These are phyloP conservation scores for Deinandra increscens DNA, from an alignment of 129 eudicot species.

Conservation along the genomic window DNA sequence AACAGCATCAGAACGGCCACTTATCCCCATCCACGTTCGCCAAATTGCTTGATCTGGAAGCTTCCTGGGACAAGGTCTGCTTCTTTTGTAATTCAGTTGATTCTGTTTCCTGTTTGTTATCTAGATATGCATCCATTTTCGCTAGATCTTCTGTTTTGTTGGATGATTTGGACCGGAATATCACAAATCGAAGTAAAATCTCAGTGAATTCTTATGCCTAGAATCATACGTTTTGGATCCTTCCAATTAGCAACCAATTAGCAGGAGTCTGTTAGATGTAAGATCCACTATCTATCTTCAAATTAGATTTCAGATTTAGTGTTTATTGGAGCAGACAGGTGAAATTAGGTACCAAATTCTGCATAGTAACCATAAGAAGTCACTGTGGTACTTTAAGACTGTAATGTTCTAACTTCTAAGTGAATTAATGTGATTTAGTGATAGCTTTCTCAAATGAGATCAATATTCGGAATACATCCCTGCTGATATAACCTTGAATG, in stretches of 20 bases:
- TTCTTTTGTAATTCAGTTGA: neutral
- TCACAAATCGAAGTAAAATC: neutral
- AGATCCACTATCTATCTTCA: neutral
- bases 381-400: neutral
- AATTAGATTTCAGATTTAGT: neutral
- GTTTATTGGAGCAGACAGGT: neutral
- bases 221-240: neutral
- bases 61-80: constrained; percentile 83
- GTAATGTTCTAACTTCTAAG: constrained; percentile 3
- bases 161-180: neutral
- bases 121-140: neutral
- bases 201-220: neutral
- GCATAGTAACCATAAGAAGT: neutral
- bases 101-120: too few relatives aligned
- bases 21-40: constrained; percentile 58
- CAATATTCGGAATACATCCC: too few relatives aligned
- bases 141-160: neutral
- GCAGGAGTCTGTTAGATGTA: neutral
- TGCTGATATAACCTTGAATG: too few relatives aligned
- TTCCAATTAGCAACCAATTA: neutral
- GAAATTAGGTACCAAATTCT: neutral
- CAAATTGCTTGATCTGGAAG: constrained; percentile 75
- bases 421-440: neutral
- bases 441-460: neutral
- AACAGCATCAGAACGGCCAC: constrained; percentile 59